phyloP scores from a whole-genome alignment of 805 yeast species.

The Candida sithepensis region DNA sequence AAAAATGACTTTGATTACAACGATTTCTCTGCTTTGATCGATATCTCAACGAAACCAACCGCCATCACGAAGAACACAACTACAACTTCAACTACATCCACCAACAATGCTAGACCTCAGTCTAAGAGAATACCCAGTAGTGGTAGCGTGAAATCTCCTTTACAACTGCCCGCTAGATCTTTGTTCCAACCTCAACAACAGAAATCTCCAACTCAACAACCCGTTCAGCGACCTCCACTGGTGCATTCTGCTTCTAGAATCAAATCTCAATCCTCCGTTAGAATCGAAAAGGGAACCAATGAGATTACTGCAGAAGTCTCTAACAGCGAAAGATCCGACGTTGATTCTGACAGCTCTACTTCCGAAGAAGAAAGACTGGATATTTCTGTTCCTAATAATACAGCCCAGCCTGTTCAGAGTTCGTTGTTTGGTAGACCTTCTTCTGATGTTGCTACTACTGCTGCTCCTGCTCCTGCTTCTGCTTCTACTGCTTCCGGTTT shows the following conservation, averaged over 20 bases:
- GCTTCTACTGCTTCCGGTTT: too few relatives aligned
- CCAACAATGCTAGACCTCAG: slow-evolving; percentile 3
- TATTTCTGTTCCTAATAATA: not conserved
- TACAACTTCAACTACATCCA: too few relatives aligned
- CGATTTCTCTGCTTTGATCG: slow-evolving; percentile 28
- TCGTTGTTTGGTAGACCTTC: not conserved
- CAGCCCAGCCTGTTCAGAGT: not conserved
- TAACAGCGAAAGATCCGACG: slow-evolving; percentile 12
- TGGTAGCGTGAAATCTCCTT: not conserved
- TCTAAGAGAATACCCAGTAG: slow-evolving; percentile 6
- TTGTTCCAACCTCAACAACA: slow-evolving; percentile 1
- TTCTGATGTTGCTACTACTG: too few relatives aligned
- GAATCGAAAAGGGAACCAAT: slow-evolving; percentile 17
- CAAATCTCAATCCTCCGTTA: slow-evolving; percentile 14
- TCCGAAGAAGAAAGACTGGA: not conserved
- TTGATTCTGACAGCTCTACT: slow-evolving; percentile 1
- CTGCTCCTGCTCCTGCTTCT: too few relatives aligned
- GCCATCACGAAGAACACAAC: not conserved
- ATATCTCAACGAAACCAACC: slow-evolving; percentile 20
- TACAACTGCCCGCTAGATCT: not conserved
- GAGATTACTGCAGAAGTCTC: slow-evolving; percentile 29
- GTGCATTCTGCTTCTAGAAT: slow-evolving; percentile 2
- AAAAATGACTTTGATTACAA: slow-evolving; percentile 20
- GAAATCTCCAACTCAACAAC: not conserved
- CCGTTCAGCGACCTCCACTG: slow-evolving; percentile 1